Evolutionary conservation across 805 yeast species (phyloP).

Genomic region (Blastobotrys peoriensis): DNA sequence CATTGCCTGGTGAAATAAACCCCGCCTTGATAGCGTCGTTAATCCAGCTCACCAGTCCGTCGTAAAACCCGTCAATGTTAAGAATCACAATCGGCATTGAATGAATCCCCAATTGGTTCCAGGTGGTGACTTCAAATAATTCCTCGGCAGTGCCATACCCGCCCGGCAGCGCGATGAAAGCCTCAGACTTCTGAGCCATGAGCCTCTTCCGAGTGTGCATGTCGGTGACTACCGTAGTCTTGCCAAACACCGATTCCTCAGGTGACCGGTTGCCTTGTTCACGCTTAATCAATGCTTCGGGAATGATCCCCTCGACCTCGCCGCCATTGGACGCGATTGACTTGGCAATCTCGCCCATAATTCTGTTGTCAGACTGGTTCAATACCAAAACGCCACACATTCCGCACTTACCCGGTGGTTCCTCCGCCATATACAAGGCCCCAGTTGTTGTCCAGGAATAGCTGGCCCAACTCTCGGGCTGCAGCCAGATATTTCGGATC

Average conservation of each 20-base stretch:
- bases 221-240: constrained; percentile 73
- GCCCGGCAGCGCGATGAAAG: constrained; percentile 86
- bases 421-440: constrained; percentile 89
- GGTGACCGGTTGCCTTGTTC: constrained; percentile 53
- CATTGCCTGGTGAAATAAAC: constrained; percentile 62
- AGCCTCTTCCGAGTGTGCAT: constrained; percentile 85
- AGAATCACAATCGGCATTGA: constrained; percentile 70
- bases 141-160: constrained; percentile 90
- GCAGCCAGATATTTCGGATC: constrained; percentile 42
- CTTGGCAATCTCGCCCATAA: constrained; percentile 24
- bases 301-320: constrained; percentile 74
- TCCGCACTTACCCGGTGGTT: constrained; percentile 36
- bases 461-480: constrained; percentile 56
- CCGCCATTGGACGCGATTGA: constrained; percentile 22
- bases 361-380: not conserved
- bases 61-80: constrained; percentile 77
- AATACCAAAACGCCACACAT: constrained; percentile 8
- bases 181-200: constrained; percentile 84
- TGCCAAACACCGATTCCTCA: constrained; percentile 56
- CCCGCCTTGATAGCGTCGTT: constrained; percentile 54
- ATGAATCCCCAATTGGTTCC: constrained; percentile 88
- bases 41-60: constrained; percentile 59
- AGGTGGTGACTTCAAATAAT: constrained; percentile 81
- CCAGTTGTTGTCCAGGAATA: constrained; percentile 55
- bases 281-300: constrained; percentile 70